A percentile compares a stretch with the other conserved stretches of the same genome.
Conservation (phyloP, 164 flowering plant species). For the Berberis vulgaris region DNA sequence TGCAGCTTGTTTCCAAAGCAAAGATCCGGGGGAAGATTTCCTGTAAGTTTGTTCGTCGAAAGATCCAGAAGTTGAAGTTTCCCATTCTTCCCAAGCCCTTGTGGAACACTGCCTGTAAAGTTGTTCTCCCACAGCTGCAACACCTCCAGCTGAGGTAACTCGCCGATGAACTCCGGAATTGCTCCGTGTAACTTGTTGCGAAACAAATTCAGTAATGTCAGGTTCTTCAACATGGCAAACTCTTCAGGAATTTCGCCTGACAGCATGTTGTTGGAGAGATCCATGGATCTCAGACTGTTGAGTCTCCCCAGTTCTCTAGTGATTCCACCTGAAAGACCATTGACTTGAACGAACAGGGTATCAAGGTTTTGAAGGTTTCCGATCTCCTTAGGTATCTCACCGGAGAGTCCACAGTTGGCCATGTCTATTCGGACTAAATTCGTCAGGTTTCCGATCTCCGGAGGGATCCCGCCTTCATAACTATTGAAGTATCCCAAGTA, state of each 20-base stretch:
- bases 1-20: constrained; percentile 59
- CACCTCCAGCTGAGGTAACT: constrained; percentile 72
- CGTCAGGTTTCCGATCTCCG: constrained; percentile 67
- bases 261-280: constrained; percentile 73
- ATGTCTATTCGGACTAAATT: constrained; percentile 60
- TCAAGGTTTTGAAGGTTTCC: constrained; percentile 69
- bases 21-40: constrained; percentile 57
- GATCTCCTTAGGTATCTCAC: constrained; percentile 71
- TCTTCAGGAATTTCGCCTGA: constrained; percentile 66
- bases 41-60: constrained; percentile 81
- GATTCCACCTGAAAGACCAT: constrained; percentile 54
- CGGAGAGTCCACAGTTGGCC: constrained; percentile 73
- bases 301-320: constrained; percentile 58
- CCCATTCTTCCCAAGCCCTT: constrained; percentile 54
- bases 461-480: constrained; percentile 66
- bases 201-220: constrained; percentile 79
- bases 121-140: constrained; percentile 96
- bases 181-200: constrained; percentile 80
- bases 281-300: constrained; percentile 80
- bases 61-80: constrained; percentile 58
- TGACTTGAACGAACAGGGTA: constrained; percentile 80
- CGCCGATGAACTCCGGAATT: constrained; percentile 77
- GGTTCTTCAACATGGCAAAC: constrained; percentile 50
- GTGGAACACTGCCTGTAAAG: constrained; percentile 80
- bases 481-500: constrained; percentile 77